A percentile compares a stretch with the other conserved stretches of the same genome.
Conservation (phyloP, 257 asterid genomes). For the Gentiana macrophylla region DNA sequence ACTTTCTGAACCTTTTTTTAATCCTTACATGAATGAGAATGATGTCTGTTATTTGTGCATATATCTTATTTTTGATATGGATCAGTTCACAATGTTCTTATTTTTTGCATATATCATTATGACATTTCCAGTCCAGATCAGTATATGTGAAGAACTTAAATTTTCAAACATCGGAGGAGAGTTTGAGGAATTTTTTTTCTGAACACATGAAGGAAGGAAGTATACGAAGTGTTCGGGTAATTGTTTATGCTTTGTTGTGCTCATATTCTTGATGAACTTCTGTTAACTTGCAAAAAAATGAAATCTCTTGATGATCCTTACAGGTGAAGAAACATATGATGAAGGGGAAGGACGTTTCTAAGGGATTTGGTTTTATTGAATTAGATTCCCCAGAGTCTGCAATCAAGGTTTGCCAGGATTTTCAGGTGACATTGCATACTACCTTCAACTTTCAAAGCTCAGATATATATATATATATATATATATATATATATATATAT, state of each 20-base stretch:
- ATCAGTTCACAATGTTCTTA: neutral
- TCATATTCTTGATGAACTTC: slow-evolving; percentile 1
- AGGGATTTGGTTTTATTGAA: slow-evolving; percentile 93
- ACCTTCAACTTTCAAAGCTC: neutral
- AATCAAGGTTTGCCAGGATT: slow-evolving; percentile 53
- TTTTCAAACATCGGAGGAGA: slow-evolving; percentile 76
- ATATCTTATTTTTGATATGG: neutral
- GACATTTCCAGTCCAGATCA: slow-evolving; percentile 65
- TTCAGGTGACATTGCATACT: slow-evolving; percentile 40
- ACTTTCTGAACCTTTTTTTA: no score
- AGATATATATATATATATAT: no score
- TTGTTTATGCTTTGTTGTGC: slow-evolving; percentile 11
- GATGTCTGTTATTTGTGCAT: neutral
- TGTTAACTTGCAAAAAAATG: neutral
- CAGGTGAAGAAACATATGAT: slow-evolving; percentile 85
- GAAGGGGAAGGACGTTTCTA: slow-evolving; percentile 81
- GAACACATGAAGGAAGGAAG: slow-evolving; percentile 67
- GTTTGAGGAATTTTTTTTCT: slow-evolving; percentile 55
- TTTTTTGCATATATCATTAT: slow-evolving; percentile 7
- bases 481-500: no score
- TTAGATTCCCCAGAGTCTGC: slow-evolving; percentile 83
- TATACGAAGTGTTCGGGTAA: slow-evolving; percentile 80
- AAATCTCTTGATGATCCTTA: slow-evolving; percentile 3
- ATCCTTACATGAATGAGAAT: no score
- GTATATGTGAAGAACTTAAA: slow-evolving; percentile 84